Conservation (phyloP, 1,284 basidiomycete genomes). For the Ganoderma leucocontextum region DNA sequence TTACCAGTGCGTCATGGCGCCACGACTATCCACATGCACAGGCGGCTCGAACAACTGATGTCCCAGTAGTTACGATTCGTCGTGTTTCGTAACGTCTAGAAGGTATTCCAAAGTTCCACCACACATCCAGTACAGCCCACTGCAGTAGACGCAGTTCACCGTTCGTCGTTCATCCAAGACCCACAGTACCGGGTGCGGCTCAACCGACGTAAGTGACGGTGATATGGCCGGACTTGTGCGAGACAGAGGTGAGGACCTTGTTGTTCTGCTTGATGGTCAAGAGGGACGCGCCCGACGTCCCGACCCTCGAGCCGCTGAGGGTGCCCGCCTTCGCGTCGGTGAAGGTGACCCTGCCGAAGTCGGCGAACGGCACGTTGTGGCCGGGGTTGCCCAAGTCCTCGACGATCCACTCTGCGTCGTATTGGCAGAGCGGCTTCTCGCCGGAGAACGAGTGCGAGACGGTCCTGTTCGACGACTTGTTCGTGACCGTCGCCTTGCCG, state of each 20-base stretch:
- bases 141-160: too few relatives aligned
- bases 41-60: too few relatives aligned
- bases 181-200: background rate
- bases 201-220: slow-evolving; percentile 37
- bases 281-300: slow-evolving; percentile 39
- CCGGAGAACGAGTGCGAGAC: slow-evolving; percentile 41
- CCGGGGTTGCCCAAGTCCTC: slow-evolving; percentile 46
- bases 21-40: too few relatives aligned
- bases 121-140: too few relatives aligned
- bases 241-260: slow-evolving; percentile 38
- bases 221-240: slow-evolving; percentile 32
- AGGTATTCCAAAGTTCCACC: too few relatives aligned
- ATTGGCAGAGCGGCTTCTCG: slow-evolving; percentile 42
- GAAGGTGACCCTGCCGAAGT: slow-evolving; percentile 46
- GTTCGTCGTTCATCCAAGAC: too few relatives aligned
- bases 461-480: slow-evolving; percentile 40
- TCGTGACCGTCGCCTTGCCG: slow-evolving; percentile 43
- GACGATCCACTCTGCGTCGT: slow-evolving; percentile 38
- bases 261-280: slow-evolving; percentile 44
- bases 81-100: too few relatives aligned
- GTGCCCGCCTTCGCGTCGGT: slow-evolving; percentile 23
- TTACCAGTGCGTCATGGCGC: too few relatives aligned
- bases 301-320: slow-evolving; percentile 13
- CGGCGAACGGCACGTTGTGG: slow-evolving; percentile 45
- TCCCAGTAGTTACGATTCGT: too few relatives aligned